Base-by-base conservation (phyloP, 805 yeast genomes). In the Lipomyces chichibuensis region DNA sequence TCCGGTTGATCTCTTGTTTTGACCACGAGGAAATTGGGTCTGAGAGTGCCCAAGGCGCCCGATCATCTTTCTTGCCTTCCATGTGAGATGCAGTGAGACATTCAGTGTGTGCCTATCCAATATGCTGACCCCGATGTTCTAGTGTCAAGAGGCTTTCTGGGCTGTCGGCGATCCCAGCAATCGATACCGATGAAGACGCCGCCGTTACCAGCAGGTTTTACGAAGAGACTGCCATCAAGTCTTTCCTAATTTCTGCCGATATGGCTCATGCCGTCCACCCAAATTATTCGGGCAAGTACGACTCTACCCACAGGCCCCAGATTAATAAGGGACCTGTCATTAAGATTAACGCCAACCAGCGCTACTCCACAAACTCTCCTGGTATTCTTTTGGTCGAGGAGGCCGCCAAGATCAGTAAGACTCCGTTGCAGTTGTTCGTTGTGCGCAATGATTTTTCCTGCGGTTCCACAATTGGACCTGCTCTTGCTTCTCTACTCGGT, bases 241-340 rank as follows among this genome's bases (percentile, higher is more conserved):
- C 98, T 0, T 93, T 95, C 78, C 84, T 94, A 72, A 78, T 95
- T 57, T 93, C 98, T 0, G 91, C 97, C 0, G 99, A 94, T 77
- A 95, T 92, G 87, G 97, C 98, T 1, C 99, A 94, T 76, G 98
- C 97, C 39, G 89, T 94, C 51, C 97, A 94, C 77, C 99, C 99
- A 65, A 94, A 94, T 78, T 94, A 94, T 77, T 80, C 85, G 3
- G 84, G 83, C 62, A 85, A 85, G 73, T 90, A 95, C 78, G 98
- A 95, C 76, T 76, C 85, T 27, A 81, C 84, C 68, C 96, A 94
- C 77, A 85, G 86, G 71, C 98, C 99, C 1, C 83, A 83, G 61
- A 80, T 94, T 68, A 96, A 96, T 75, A 82, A 82, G 46, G 99
- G 99, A 6, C 97, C 98, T 0, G 98, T 92, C 2, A 86, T 94